Conservation (phyloP, 805 yeast species). For the Kazachstania bromeliacearum region DNA sequence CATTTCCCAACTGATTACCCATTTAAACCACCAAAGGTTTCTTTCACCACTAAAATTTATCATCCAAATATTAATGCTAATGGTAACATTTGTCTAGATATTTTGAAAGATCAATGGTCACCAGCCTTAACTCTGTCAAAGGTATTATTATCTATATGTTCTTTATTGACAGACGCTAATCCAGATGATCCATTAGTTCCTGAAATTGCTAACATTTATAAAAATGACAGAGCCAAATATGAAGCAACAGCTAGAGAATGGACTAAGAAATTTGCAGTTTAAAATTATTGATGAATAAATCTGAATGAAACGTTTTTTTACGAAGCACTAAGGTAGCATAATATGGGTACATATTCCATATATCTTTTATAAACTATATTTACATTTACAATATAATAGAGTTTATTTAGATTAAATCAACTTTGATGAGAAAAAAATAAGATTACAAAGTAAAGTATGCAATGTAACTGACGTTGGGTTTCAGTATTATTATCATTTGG, state of each 20-base stretch:
- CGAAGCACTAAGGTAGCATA: too few species aligned
- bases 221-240: constrained; percentile 86
- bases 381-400: too few species aligned
- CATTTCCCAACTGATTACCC: constrained; percentile 99
- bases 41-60: constrained; percentile 90
- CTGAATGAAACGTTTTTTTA: neutral
- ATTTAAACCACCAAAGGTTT: constrained; percentile 93
- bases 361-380: too few species aligned
- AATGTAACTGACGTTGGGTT: too few species aligned
- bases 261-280: constrained; percentile 97
- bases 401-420: neutral
- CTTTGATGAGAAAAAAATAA: constrained; percentile 1
- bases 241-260: constrained; percentile 97
- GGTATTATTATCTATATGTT: constrained; percentile 88
- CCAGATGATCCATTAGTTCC: constrained; percentile 99
- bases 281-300: constrained; percentile 10
- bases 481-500: too few species aligned
- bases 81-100: constrained; percentile 94
- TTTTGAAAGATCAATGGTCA: constrained; percentile 97
- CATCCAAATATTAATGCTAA: constrained; percentile 95
- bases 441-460: too few species aligned
- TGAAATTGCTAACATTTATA: constrained; percentile 93
- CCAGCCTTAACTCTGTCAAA: constrained; percentile 96
- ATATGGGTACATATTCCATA: too few species aligned
- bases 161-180: constrained; percentile 92